phyloP scores from a whole-genome alignment of 2,329 filamentous ascomycete species.

The Sphaceloma murrayae region DNA sequence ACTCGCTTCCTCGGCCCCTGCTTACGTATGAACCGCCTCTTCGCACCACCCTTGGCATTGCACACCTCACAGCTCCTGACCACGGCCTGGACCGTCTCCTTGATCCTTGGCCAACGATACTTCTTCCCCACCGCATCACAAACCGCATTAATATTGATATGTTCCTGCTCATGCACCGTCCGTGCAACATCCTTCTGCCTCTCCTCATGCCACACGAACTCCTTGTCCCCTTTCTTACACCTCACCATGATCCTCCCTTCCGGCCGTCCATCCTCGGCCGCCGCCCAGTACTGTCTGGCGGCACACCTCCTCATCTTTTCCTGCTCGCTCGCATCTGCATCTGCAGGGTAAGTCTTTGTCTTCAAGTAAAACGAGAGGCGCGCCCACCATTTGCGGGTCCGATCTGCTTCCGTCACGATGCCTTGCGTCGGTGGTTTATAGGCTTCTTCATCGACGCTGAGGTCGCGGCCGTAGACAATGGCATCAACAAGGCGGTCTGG shows the following conservation, averaged over 20 bases:
- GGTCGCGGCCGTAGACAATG: slow-evolving; percentile 52
- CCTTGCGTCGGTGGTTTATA: too few relatives aligned
- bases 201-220: slow-evolving; percentile 84
- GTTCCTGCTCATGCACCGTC: slow-evolving; percentile 61
- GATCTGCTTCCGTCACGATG: slow-evolving; percentile 73
- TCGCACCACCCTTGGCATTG: slow-evolving; percentile 48
- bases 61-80: slow-evolving; percentile 87
- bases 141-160: slow-evolving; percentile 96
- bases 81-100: slow-evolving; percentile 90
- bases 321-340: slow-evolving; percentile 91
- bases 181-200: slow-evolving; percentile 85
- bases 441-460: slow-evolving; percentile 30
- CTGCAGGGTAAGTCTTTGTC: slow-evolving; percentile 83
- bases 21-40: slow-evolving; percentile 13
- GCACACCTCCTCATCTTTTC: slow-evolving; percentile 85
- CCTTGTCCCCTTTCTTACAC: slow-evolving; percentile 94
- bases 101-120: slow-evolving; percentile 97
- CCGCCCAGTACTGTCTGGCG: too few relatives aligned
- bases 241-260: slow-evolving; percentile 48
- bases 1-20: too few relatives aligned
- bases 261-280: too few relatives aligned
- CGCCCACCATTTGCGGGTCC: slow-evolving; percentile 94
- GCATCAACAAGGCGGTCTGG: slow-evolving; percentile 40
- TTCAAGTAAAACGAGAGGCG: slow-evolving; percentile 98
- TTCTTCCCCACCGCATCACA: slow-evolving; percentile 87